phyloP scores from a whole-genome alignment of 805 yeast species.

The Saccharomycopsis fodiens region DNA sequence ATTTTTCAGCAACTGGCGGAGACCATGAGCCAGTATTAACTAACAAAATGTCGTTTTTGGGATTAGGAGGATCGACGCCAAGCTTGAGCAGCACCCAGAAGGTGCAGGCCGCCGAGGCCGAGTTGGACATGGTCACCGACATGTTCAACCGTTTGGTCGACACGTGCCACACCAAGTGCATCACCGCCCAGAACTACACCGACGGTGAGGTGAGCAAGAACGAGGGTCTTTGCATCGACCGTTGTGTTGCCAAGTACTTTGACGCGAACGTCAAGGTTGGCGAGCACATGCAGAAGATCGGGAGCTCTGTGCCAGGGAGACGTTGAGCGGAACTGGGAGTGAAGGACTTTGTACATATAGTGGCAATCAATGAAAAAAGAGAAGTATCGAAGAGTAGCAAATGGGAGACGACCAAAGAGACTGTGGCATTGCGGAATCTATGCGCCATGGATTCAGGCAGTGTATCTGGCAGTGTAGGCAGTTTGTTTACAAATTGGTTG shows the following conservation, averaged over 20 bases:
- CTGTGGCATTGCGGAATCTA: too few species aligned
- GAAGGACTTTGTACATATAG: too few species aligned
- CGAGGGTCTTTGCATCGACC: constrained; percentile 84
- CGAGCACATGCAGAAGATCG: constrained; percentile 56
- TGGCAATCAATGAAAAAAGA: too few species aligned
- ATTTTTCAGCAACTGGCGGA: too few species aligned
- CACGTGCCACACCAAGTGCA: constrained; percentile 85
- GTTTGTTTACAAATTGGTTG: too few species aligned
- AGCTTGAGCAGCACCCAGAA: constrained; percentile 69
- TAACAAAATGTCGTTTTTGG: constrained; percentile 71
- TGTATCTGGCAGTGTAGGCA: too few species aligned
- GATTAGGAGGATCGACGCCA: constrained; percentile 71
- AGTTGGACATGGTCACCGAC: constrained; percentile 93
- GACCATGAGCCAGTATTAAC: too few species aligned
- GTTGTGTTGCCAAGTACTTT: constrained; percentile 93
- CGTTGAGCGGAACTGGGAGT: not conserved
- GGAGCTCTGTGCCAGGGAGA: constrained; percentile 23
- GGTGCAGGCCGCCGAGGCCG: constrained; percentile 90
- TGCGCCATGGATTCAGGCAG: too few species aligned
- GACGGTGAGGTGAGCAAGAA: constrained; percentile 72
- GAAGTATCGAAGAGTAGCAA: too few species aligned
- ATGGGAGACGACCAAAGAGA: too few species aligned
- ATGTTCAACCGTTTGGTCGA: constrained; percentile 92
- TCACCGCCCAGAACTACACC: constrained; percentile 46
- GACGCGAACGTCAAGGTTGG: constrained; percentile 94